phyloP scores from a whole-genome alignment of 2,329 filamentous ascomycete genomes.

The Raffaelea ambrosiae region DNA sequence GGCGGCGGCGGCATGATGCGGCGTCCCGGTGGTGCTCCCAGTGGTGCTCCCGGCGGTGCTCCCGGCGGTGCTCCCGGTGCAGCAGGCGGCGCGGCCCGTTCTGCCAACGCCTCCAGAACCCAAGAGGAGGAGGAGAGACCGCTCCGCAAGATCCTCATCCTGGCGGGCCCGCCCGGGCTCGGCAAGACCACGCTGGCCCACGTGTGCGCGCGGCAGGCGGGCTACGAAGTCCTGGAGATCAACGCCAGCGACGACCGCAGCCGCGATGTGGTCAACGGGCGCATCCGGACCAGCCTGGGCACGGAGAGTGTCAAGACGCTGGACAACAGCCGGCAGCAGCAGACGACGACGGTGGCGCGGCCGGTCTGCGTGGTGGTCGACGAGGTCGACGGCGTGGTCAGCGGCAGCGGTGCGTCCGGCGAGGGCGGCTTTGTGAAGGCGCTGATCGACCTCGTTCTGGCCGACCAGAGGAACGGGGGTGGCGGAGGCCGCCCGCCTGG shows the following conservation, averaged over 20 bases:
- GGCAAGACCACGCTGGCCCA: slow-evolving; percentile 96
- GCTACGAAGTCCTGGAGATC: slow-evolving; percentile 94
- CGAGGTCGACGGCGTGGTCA: slow-evolving; percentile 90
- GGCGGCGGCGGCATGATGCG: slow-evolving; percentile 22
- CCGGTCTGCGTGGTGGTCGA: slow-evolving; percentile 93
- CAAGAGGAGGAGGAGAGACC: slow-evolving; percentile 59
- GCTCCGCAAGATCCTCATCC: slow-evolving; percentile 79
- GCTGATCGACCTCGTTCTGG: slow-evolving; percentile 76
- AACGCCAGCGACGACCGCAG: slow-evolving; percentile 96
- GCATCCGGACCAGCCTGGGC: slow-evolving; percentile 83
- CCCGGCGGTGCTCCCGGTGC: neutral
- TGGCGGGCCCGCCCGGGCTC: slow-evolving; percentile 85
- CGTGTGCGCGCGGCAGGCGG: slow-evolving; percentile 89
- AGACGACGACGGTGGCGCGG: slow-evolving; percentile 61
- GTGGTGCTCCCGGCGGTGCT: slow-evolving; percentile 28
- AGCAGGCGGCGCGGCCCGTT: neutral
- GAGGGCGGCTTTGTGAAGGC: slow-evolving; percentile 96
- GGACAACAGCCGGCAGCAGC: slow-evolving; percentile 35
- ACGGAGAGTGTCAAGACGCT: slow-evolving; percentile 87
- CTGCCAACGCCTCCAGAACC: no score
- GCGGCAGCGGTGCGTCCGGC: slow-evolving; percentile 65
- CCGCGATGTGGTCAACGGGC: slow-evolving; percentile 77
- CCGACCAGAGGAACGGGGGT: slow-evolving; percentile 71
- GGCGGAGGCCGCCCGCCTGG: neutral
- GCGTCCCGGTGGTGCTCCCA: no score